Base-by-base conservation (phyloP, 2,329 filamentous ascomycete species). In the Diaporthe helianthi region DNA sequence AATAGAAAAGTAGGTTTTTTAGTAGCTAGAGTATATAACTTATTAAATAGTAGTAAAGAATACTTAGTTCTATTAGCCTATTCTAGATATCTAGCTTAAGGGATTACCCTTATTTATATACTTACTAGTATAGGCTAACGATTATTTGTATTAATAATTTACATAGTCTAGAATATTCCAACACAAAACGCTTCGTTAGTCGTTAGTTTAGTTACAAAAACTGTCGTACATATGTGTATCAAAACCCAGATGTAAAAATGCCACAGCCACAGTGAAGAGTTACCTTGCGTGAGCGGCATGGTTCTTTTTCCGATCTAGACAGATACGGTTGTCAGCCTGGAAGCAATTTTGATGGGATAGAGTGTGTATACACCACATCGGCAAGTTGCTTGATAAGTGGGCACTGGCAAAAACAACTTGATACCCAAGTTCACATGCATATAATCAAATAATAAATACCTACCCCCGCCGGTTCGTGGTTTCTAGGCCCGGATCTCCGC, bases 271-370 rank as follows among this genome's bases (percentile, higher is more conserved):
- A n/a, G n/a, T n/a, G n/a, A 19, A 24, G 55, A 47, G n/a, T 9
- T 61, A 61, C 55, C 55, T 61, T 61, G 55, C 55, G 55, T 9
- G 55, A 61, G 55, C 55, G 55, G 41, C 55, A 61, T 17, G 55
- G 55, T 61, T 61, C 55, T 33, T 41, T 47, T 41, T 61, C 19
- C 26, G 55, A 19, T 4, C n/a, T n/a, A n/a, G n/a, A n/a, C 6
- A 31, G 41, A 61, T 10, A 19, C 5, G 19, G 12, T 22, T 46
- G 41, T 61, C 22, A 61, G 55, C 55, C 9, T n/a, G 13, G 19
- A 12, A 29, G 9, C 26, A 26, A 47, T 3, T 31, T 19, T 24
- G 26, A n/a, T 33, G 53, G 55, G 22, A 61, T 31, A 19, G 1
- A 33, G 36, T 36, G 3, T 31, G 19, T 61, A 33, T 22, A 19